Conservation (phyloP, 306 rosid species). For the Vigna mungo region DNA sequence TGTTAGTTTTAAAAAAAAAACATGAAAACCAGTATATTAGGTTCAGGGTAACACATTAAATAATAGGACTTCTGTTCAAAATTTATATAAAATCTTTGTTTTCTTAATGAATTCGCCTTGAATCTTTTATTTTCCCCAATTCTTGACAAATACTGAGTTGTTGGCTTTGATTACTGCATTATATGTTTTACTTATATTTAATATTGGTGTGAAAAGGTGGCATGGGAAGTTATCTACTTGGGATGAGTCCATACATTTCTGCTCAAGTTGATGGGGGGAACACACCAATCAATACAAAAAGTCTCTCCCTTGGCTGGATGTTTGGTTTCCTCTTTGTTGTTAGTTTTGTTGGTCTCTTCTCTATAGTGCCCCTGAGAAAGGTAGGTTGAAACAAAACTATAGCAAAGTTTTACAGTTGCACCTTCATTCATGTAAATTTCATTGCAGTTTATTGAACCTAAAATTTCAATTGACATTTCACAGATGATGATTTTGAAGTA, state of each 20-base stretch:
- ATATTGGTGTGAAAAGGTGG: constrained; percentile 58
- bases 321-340: constrained; percentile 71
- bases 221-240: constrained; percentile 75
- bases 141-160: not conserved
- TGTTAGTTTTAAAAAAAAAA: not conserved
- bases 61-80: not conserved
- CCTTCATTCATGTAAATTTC: not conserved
- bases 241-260: constrained; percentile 72
- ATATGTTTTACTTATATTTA: not conserved
- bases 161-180: not conserved
- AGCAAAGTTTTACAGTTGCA: not conserved
- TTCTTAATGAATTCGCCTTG: not conserved
- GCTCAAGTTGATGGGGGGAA: constrained; percentile 59
- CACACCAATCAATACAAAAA: constrained; percentile 64
- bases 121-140: not conserved
- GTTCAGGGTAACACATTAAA: not conserved
- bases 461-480: constrained; percentile 18
- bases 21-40: not conserved
- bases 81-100: not conserved
- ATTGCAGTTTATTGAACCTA: not conserved
- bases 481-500: constrained; percentile 76
- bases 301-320: constrained; percentile 72
- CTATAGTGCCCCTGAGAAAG: constrained; percentile 79
- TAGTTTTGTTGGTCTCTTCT: constrained; percentile 80
- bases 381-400: constrained; percentile 38